Percentiles rank a stretch among this genome's conserved stretches.
Evolutionary conservation across 1,284 basidiomycete genomes (phyloP).

Genomic region (Abortiporus biennis): DNA sequence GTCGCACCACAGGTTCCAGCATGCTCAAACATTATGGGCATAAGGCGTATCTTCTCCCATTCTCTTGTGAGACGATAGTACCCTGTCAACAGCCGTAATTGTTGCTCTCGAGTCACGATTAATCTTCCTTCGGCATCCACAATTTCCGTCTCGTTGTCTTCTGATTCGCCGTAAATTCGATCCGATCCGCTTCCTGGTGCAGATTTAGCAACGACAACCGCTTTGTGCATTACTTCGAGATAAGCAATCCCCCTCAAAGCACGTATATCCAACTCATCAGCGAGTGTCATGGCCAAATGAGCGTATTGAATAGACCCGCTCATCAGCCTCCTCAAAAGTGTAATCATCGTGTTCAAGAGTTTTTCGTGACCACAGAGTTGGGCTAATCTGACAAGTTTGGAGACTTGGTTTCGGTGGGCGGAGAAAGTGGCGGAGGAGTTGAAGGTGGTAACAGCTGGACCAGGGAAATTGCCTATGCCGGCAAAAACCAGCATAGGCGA

Average conservation of each 20-base stretch:
- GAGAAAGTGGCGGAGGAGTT: conserved; percentile 8
- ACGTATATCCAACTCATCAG: conserved; percentile 56
- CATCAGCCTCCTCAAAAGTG: conserved; percentile 53
- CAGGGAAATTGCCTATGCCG: conserved; percentile 25
- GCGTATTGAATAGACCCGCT: conserved; percentile 51
- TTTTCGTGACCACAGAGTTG: conserved; percentile 55
- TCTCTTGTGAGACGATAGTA: conserved; percentile 55
- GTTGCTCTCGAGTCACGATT: conserved; percentile 47
- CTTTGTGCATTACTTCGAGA: conserved; percentile 61
- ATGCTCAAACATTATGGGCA: conserved; percentile 54
- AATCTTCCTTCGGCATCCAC: conserved; percentile 36
- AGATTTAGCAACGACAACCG: conserved; percentile 34
- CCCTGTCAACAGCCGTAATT: conserved; percentile 55
- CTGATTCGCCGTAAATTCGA: conserved; percentile 7
- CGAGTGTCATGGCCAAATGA: conserved; percentile 61
- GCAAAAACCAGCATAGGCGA: conserved; percentile 42
- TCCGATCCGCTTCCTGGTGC: conserved; percentile 7
- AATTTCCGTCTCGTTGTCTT: conserved; percentile 23
- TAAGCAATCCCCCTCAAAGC: conserved; percentile 56
- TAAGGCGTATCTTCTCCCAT: conserved; percentile 55
- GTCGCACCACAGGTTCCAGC: conserved; percentile 51
- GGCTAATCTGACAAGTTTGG: conserved; percentile 54
- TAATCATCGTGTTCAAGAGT: conserved; percentile 51
- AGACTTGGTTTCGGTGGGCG: conserved; percentile 39
- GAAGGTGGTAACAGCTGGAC: conserved; percentile 9